These are phyloP conservation scores for Fusarium newnesense DNA, from an alignment of 2,329 filamentous ascomycete species.

Conservation along the genomic window DNA sequence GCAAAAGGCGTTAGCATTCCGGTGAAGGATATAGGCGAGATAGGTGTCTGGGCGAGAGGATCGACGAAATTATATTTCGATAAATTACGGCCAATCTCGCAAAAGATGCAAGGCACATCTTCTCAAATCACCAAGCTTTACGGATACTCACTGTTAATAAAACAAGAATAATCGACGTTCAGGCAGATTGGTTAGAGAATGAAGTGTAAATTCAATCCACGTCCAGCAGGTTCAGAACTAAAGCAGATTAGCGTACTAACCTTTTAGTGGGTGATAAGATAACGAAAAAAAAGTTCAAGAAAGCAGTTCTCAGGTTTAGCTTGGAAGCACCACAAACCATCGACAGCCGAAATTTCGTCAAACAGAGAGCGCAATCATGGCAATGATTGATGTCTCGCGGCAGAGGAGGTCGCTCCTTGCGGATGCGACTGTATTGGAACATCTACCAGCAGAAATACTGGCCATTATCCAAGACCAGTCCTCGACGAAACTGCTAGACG, in stretches of 20 bases:
- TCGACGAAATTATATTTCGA: not conserved
- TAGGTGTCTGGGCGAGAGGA: not conserved
- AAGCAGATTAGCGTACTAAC: constrained; percentile 19
- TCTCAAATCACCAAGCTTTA: not conserved
- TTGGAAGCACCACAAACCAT: constrained; percentile 38
- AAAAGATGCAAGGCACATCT: not conserved
- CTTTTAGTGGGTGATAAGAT: constrained; percentile 22
- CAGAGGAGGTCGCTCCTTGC: constrained; percentile 66
- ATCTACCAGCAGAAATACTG: constrained; percentile 77
- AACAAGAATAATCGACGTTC: not conserved
- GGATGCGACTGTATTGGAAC: constrained; percentile 63
- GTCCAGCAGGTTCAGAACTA: constrained; percentile 6
- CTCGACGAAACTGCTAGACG: constrained; percentile 75
- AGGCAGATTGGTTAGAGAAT: not conserved
- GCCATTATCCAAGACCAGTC: constrained; percentile 72
- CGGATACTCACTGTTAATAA: no score
- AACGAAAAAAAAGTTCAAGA: constrained; percentile 53
- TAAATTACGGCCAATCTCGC: not conserved
- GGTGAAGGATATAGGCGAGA: not conserved
- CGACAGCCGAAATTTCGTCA: constrained; percentile 42
- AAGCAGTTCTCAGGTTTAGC: constrained; percentile 38
- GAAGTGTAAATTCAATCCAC: not conserved
- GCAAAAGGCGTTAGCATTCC: not conserved
- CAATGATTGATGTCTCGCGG: constrained; percentile 63
- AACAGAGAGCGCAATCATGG: constrained; percentile 59